These are phyloP conservation scores for Ramaria sp. DNA, from an alignment of 768 basidiomycete genomes.

Conservation along the genomic window DNA sequence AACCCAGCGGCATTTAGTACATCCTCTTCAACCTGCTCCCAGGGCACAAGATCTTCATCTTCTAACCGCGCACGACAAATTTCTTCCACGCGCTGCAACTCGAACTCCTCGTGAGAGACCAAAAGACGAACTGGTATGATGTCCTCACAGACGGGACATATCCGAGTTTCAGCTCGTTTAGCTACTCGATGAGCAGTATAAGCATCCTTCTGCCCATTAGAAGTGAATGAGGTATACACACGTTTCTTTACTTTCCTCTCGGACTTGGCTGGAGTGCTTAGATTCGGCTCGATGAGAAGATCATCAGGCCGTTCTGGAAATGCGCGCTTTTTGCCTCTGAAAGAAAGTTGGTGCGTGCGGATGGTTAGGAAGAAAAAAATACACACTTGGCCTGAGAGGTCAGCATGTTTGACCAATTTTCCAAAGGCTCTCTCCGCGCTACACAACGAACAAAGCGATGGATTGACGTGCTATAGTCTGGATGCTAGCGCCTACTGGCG, in stretches of 20 bases:
- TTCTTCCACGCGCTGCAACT: conserved; percentile 56
- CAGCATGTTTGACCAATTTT: background rate
- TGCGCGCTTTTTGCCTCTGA: conserved; percentile 7
- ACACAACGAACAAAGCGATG: background rate
- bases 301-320: background rate
- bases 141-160: conserved; percentile 68
- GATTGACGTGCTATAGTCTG: background rate
- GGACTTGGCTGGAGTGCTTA: background rate
- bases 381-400: background rate
- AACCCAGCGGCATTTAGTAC: background rate
- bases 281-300: background rate
- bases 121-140: conserved; percentile 64
- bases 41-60: conserved; percentile 4
- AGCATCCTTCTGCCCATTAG: background rate
- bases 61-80: conserved; percentile 23
- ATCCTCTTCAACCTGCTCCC: conserved; percentile 6
- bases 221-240: background rate
- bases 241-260: conserved; percentile 7
- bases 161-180: conserved; percentile 48
- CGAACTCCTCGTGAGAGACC: conserved; percentile 49
- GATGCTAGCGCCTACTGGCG: background rate
- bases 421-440: background rate
- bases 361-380: background rate
- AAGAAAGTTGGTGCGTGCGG: background rate
- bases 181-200: background rate